Base-by-base conservation (phyloP, 2,329 filamentous ascomycete species). In the Clonostachys byssicola region DNA sequence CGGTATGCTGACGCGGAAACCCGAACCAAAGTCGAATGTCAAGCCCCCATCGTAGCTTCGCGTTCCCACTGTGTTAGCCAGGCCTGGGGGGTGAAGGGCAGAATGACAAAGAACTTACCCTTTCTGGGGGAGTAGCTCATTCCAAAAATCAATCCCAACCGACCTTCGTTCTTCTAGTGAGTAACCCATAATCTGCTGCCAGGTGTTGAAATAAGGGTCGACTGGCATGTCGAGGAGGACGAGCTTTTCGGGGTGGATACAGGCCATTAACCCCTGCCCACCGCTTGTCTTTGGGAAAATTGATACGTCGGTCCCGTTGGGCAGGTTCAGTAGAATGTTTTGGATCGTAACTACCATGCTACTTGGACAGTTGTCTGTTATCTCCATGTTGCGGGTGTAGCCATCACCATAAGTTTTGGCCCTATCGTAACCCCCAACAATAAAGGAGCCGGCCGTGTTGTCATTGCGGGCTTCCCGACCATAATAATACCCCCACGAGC, bases 21-120 rank as follows among this genome's bases (percentile, higher is more conserved):
- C 42, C 12, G 17, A 36, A 13, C 36, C 33, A 5, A 53, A 16
- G 18, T 34, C 45, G 23, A 51, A 44, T 4, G 47, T 53, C 45
- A 45, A 13, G 18, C 42, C 46, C 34, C 33, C 48, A 14, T 43
- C 44, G 34, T 18, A 48, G 2, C 47, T 48, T 17, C 12, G 10
- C 6, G 20, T 16, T 41, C 16, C 16, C 13, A 16, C 36, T 14
- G 8, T 41, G n/a, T 13, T 20, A 41, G 39, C 12, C 33, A 12
- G n/a, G 43, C 13, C 17, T 36, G 16, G 47, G 50, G 45, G 48
- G 62, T 51, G 62, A 58, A 18, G 48, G 60, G 1, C 60, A 49
- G 17, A 38, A 55, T 7, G 51, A 16, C 4, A 33, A 42, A 36
- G 36, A 48, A 46, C 12, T n/a, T 45, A 41, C 20, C 20, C n/a